Evolutionary conservation across 164 flowering plant species (phyloP).

Genomic region (Nymphaea thermarum): DNA sequence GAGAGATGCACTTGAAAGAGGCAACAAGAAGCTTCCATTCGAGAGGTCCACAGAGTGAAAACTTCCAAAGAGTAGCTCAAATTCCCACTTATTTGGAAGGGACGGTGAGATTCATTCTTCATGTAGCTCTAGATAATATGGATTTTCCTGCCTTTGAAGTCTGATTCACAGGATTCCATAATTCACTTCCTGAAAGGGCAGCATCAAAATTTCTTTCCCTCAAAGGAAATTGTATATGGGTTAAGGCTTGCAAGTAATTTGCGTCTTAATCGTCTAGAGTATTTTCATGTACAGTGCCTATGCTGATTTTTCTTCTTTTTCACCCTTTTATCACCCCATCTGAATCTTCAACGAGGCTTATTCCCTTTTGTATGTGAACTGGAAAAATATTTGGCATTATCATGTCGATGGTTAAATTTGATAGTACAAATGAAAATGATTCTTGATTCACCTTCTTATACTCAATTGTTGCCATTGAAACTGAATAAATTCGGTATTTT

Average conservation of each 20-base stretch:
- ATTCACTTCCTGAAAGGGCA: not conserved
- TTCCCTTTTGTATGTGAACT: not conserved
- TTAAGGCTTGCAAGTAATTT: not conserved
- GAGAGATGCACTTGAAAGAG: conserved; percentile 79
- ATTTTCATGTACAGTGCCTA: not conserved
- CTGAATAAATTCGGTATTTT: too few species aligned
- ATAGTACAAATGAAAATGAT: too few species aligned
- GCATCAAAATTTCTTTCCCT: not conserved
- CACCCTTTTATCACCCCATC: not conserved
- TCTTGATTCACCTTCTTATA: not conserved
- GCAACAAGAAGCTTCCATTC: conserved; percentile 47
- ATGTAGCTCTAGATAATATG: not conserved
- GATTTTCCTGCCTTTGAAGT: not conserved
- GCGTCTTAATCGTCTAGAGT: not conserved
- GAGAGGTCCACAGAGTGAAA: conserved; percentile 10
- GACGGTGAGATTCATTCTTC: not conserved
- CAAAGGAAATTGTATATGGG: not conserved
- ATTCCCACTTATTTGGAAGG: not conserved
- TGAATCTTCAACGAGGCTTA: not conserved
- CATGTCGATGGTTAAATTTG: not conserved
- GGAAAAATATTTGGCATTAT: not conserved
- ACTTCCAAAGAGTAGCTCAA: not conserved
- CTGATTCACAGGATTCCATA: not conserved
- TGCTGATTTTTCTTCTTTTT: not conserved
- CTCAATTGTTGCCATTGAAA: too few species aligned